A percentile compares a stretch with the other conserved stretches of the same genome.
These are phyloP conservation scores for Smallanthus sonchifolius DNA, from an alignment of 129 eudicot genomes.

Conservation along the genomic window DNA sequence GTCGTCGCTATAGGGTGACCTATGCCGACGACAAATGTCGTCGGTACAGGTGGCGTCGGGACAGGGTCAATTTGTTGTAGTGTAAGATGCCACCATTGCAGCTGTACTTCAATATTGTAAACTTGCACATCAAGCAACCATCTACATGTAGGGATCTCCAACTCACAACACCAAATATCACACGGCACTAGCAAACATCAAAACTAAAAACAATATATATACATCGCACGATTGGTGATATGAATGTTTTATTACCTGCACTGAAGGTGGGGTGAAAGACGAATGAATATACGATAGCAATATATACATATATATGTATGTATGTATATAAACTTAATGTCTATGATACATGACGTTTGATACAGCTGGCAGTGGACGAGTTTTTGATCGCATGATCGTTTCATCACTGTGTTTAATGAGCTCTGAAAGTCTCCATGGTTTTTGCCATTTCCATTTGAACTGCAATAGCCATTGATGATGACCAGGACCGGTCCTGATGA, in stretches of 20 bases:
- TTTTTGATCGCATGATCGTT: slow-evolving; percentile 63
- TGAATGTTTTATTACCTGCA: slow-evolving; percentile 35
- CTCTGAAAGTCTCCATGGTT: slow-evolving; percentile 95
- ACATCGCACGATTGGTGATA: not conserved
- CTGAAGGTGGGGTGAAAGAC: slow-evolving; percentile 28
- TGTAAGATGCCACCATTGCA: slow-evolving; percentile 2
- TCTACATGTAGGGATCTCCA: slow-evolving; percentile 12
- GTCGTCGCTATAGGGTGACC: no score
- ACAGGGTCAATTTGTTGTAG: no score
- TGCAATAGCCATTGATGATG: slow-evolving; percentile 96
- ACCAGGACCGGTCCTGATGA: no score
- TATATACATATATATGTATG: not conserved
- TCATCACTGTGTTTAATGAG: slow-evolving; percentile 87
- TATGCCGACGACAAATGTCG: no score
- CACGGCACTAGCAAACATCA: slow-evolving; percentile 13
- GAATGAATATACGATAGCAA: slow-evolving; percentile 45
- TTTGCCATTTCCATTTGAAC: slow-evolving; percentile 99
- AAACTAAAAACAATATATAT: not conserved
- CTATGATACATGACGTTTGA: slow-evolving; percentile 52
- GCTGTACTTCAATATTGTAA: slow-evolving; percentile 12
- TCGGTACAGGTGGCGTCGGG: no score
- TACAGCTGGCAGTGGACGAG: slow-evolving; percentile 49
- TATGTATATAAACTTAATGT: slow-evolving; percentile 26
- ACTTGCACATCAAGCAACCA: slow-evolving; percentile 19
- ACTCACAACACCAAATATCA: slow-evolving; percentile 6